Evolutionary conservation across 345 rosid species (phyloP).

Genomic region (Litchi chinensis): DNA sequence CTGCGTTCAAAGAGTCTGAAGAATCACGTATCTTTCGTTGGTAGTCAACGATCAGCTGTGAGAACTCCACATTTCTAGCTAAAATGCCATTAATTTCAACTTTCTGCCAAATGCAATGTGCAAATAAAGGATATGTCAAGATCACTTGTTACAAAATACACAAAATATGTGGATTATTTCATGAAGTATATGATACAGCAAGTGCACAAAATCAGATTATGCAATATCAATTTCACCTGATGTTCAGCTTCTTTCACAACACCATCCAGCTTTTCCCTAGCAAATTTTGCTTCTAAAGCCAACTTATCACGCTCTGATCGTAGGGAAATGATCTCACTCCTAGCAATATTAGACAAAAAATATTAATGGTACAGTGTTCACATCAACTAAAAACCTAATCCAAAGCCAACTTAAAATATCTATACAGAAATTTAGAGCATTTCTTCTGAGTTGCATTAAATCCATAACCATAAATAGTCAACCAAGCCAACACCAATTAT

Average conservation of each 20-base stretch:
- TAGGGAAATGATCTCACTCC: constrained; percentile 69
- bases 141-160: not conserved
- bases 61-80: constrained; percentile 87
- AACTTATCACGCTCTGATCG: constrained; percentile 82
- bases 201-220: not conserved
- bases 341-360: constrained; percentile 25
- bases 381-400: not conserved
- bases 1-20: constrained; percentile 65
- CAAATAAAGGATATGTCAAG: not conserved
- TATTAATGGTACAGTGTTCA: not conserved
- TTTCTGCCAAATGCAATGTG: constrained; percentile 48
- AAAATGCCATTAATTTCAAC: constrained; percentile 59
- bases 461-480: not conserved
- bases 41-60: constrained; percentile 76
- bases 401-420: not conserved
- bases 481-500: not conserved
- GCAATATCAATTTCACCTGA: constrained; percentile 49
- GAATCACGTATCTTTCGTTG: constrained; percentile 82
- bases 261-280: constrained; percentile 71
- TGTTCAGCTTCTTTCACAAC: constrained; percentile 76
- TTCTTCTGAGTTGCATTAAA: not conserved
- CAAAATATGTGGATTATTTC: not conserved
- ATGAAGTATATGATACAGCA: not conserved
- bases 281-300: constrained; percentile 70
- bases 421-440: not conserved